Base-by-base conservation (phyloP, 2,329 filamentous ascomycete genomes). In the Botrytis galanthina region DNA sequence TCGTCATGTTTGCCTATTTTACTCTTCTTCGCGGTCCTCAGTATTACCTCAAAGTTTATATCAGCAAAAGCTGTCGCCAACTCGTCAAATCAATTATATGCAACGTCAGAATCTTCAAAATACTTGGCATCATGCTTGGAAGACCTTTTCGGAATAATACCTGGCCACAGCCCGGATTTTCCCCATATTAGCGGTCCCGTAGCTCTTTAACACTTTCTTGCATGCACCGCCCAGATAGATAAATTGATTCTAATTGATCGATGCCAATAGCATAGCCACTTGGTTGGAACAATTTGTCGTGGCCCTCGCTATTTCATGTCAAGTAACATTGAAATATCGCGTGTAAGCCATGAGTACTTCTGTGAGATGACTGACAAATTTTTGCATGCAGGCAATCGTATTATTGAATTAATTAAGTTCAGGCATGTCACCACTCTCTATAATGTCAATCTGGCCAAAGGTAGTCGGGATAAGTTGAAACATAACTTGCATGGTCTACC, bases 281-380 rank as follows among this genome's bases (percentile, higher is more conserved):
- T 22, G 37, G 57, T 51, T 71, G 42, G 32, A 71, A 71, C 22
- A 48, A 51, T n/a, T 39, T 32, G 20, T 71, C 42, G 48, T 71
- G 57, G 2, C 35, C 29, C 35, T n/a, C 37, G 39, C 26, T 32
- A 14, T 71, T 29, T 32, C 26, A 71, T 44, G 44, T 32, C 8
- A 54, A 37, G 42, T 63, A 46, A 44, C 18, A 29, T 51, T 48
- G 26, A 26, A 71, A 71, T n/a, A 63, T 60, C 48, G 26, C 14
- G 5, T 39, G 5, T 32, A 44, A 1, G 42, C 37, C 29, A 29
- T 54, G 26, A 35, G 54, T 26, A 32, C 10, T 26, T 61, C 1
- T 60, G 42, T 46, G 29, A 14, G 54, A 10, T 20, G 22, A 14
- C 1, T 20, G 20, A 16, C 35, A n/a, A 6, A 8, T 8, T 26